Base-by-base conservation (phyloP, 1,284 basidiomycete genomes). In the Rhodotorula sp. region DNA sequence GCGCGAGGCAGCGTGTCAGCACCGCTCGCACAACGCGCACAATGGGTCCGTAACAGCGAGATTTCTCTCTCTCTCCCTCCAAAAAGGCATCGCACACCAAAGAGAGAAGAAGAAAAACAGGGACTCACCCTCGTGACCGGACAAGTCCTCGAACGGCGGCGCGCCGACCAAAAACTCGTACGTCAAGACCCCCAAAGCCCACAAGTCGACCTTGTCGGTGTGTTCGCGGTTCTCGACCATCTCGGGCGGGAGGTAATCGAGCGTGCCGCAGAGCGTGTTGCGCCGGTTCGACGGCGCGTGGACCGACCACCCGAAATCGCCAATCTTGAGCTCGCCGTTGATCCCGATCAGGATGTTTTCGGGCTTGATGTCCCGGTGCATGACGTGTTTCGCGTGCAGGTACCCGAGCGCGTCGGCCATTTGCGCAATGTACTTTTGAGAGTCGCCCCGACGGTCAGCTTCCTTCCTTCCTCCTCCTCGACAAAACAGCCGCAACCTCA, bases 321-420 rank as follows among this genome's bases (percentile, higher is more conserved):
- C 97, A 74, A 99, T 97, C 85, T 99, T 99, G 75, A 99, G 85
- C 80, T 99, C 95, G 58, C 95, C 97, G 76, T 94, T 92, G 78
- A 99, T 88, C 21, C 95, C 95, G 15, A 99, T 84, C 14, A 99
- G 85, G 62, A 99, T 83, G 80, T 99, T 99, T 38, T 71, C 97
- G 0, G 97, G 97, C 82, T 99, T 99, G 84, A 99, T 99, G 79
- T 99, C 97, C 34, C 97, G 89, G 80, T 99, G 97, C 70, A 99
- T 99, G 76, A 99, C 93, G 79, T 99, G 95, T 80, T 99, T 99
- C 68, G 86, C 85, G 81, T 99, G 97, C 4, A 99, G 85, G 80
- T 99, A 99, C 15, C 85, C 85, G 58, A 99, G 84, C 2, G 95
- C 97, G 80, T 99, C 97, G 21, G 95, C 91, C 94, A 99, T 98